Base-by-base conservation (phyloP, 202 grass and related monocot species). In the Zizania palustris region DNA sequence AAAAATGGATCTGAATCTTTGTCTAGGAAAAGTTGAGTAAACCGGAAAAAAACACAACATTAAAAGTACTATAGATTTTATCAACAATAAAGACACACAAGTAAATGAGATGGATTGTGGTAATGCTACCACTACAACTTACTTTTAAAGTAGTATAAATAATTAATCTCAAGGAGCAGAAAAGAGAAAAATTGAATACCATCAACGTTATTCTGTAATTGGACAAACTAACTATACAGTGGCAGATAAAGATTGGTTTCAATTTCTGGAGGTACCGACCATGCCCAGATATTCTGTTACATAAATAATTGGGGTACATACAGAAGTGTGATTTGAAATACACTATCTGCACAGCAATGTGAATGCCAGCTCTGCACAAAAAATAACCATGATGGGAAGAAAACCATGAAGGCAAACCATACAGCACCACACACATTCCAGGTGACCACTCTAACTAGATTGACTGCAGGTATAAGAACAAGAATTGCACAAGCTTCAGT, bases 221-320 rank as follows among this genome's bases (percentile, higher is more conserved):
- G 43, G 78, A 38, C 43, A 42, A 65, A 38, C 35, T 22, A 4
- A 78, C 70, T 80, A 56, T 63, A 63, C 45, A 85, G 6, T 0
- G 39, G 43, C 9, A 80, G 62, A 21, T 16, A 55, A 45, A 58
- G 18, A 45, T 45, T 42, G 11, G 14, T 42, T 55, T 13, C 9
- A 86, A 68, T 8, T 53, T 44, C n/a, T n/a, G 6, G 81, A 74
- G 21, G 4, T 16, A 8, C 28, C 5, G 7, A 7, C 18, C 36
- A 55, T 38, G 37, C 54, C 51, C 60, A 62, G 22, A 74, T 19
- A 73, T 42, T 75, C 56, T 45, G 41, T 67, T 81, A 81, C 81
- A 88, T 70, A 65, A 81, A 77, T 72, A 76, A 67, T 39, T 51
- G 22, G 70, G 71, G 60, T 76, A 81, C 86, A 88, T 88, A 84